Base-by-base conservation (phyloP, 2,329 filamentous ascomycete species). In the Raffaelea ambrosiae region DNA sequence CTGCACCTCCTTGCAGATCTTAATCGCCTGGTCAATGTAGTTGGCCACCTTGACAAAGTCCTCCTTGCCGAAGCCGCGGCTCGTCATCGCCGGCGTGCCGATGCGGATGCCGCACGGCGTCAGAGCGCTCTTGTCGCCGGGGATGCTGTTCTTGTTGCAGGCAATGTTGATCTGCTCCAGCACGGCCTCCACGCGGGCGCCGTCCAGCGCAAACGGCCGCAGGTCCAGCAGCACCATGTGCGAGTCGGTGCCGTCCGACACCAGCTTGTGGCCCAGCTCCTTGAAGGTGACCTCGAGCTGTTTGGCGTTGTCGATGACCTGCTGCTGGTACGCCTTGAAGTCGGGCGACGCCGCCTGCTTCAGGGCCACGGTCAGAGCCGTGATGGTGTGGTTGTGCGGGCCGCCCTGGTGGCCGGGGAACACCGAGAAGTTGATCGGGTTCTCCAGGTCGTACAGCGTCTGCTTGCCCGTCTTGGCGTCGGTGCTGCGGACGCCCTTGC, bases 331-430 rank as follows among this genome's bases (percentile, higher is more conserved):
- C 53, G 83, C 76, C 72, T 86, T 86, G 80, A 97, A 98, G 58
- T 97, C 91, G 48, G 85, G 81, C 45, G 81, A 84, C 58, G 88
- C 83, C 21, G 93, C 91, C 74, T 98, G 93, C 74, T 95, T 90
- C 55, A 98, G 77, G 40, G 93, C 93, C 50, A 98, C 93, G 33
- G 93, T 84, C 54, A 98, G 79, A 44, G 93, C 93, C 53, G 91
- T 97, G 72, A 98, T 98, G 65, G 93, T 98, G 81, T 98, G 93
- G 77, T 98, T 98, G 79, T 98, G 93, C 46, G 93, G 93, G 29
- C 93, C 93, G 63, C 93, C 93, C 74, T 98, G 93, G 74, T 98
- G 93, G 53, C 93, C 93, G 48, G 93, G 93, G 81, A 98, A 98
- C 66, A 98, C 93, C 49, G 93, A 97, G 69, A 94, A 90, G 76